These are phyloP conservation scores for Cryphonectria japonica DNA, from an alignment of 2,329 filamentous ascomycete genomes.

Conservation along the genomic window DNA sequence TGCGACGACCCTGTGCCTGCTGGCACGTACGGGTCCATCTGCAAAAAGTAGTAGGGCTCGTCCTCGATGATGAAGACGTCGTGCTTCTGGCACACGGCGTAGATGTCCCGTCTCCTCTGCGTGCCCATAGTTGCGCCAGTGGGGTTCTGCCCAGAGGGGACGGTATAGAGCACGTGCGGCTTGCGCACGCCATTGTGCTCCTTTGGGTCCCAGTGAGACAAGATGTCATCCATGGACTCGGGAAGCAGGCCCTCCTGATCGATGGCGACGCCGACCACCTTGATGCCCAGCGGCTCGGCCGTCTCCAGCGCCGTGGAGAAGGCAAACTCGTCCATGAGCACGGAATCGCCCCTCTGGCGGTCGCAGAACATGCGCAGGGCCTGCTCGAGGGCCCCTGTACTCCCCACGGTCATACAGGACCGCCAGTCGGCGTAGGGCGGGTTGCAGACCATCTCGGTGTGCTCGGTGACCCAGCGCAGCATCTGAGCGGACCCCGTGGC, in stretches of 20 bases:
- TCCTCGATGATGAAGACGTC: constrained; percentile 89
- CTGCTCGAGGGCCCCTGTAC: constrained; percentile 84
- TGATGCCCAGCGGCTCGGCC: constrained; percentile 56
- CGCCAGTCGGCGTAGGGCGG: constrained; percentile 92
- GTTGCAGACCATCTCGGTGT: constrained; percentile 86
- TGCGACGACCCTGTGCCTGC: constrained; percentile 36
- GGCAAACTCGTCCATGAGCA: constrained; percentile 89
- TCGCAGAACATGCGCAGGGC: constrained; percentile 80
- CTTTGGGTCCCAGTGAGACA: constrained; percentile 53
- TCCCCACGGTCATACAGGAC: constrained; percentile 81
- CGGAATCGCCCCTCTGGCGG: constrained; percentile 69
- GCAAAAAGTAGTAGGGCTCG: constrained; percentile 93
- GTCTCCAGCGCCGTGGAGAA: constrained; percentile 75
- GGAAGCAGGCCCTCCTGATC: constrained; percentile 60
- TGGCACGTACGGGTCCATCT: constrained; percentile 74
- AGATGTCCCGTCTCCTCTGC: constrained; percentile 71
- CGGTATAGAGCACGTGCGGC: constrained; percentile 62
- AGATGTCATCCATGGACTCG: constrained; percentile 53
- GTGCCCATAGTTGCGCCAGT: constrained; percentile 80
- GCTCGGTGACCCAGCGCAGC: constrained; percentile 88
- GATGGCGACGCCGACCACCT: constrained; percentile 53
- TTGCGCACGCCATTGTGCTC: constrained; percentile 49
- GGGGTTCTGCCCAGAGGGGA: constrained; percentile 84
- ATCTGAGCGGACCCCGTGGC: constrained; percentile 84
- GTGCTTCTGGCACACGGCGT: constrained; percentile 79